phyloP scores from a whole-genome alignment of 371 early-diverging fungal genomes.

The Mucor indicus region DNA sequence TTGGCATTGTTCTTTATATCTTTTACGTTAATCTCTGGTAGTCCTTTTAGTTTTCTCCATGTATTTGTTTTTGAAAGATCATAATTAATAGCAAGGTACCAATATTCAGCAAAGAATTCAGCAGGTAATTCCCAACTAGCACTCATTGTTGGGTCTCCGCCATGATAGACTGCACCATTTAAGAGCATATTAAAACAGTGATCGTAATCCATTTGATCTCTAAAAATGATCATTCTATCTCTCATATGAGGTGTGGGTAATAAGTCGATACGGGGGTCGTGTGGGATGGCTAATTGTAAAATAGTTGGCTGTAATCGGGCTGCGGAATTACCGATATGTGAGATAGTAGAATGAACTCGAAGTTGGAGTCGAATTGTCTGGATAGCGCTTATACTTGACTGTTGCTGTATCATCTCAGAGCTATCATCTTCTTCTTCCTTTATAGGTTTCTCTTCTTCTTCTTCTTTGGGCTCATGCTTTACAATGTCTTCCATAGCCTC shows the following conservation, averaged over 20 bases:
- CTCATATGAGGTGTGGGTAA: conserved; percentile 57
- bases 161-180: conserved; percentile 49
- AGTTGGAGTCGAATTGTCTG: conserved; percentile 42
- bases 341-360: conserved; percentile 32
- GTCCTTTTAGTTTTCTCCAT: conserved; percentile 37
- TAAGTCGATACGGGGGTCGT: conserved; percentile 61
- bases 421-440: neutral
- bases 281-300: conserved; percentile 48
- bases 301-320: conserved; percentile 35
- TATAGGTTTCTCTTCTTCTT: conserved; percentile 2
- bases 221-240: conserved; percentile 60
- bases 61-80: conserved; percentile 33
- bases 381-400: conserved; percentile 35
- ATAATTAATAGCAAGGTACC: conserved; percentile 40
- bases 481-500: neutral
- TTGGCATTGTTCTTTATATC: too few relatives aligned
- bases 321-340: conserved; percentile 19
- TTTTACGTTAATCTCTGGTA: conserved; percentile 22
- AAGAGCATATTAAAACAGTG: conserved; percentile 51
- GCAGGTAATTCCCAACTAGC: conserved; percentile 56
- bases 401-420: neutral
- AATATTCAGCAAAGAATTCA: conserved; percentile 54
- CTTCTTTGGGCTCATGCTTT: too few relatives aligned
- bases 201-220: conserved; percentile 54
- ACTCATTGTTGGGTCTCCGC: conserved; percentile 57